Base-by-base conservation (phyloP, 495 filamentous ascomycete genomes). In the Recurvomyces mirabilis region DNA sequence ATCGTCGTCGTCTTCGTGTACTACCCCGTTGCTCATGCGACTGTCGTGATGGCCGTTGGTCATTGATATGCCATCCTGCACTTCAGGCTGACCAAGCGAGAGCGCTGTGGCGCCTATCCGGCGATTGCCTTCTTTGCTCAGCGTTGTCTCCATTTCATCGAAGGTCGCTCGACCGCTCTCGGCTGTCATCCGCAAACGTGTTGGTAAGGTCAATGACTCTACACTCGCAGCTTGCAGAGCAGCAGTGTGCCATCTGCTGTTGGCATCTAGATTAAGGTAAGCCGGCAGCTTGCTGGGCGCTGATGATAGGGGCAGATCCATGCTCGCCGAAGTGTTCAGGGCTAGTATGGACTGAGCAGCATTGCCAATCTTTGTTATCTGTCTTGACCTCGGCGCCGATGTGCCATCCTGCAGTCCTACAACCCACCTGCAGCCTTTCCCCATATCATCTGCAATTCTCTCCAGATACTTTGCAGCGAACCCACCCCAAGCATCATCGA, bases 401-500 rank as follows among this genome's bases (percentile, higher is more conserved):
- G 45, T 47, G 4, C 47, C 47, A 13, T 54, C 54, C 29, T 91
- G 81, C 34, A 85, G 60, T 6, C 82, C 89, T 80, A 88, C 95
- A 15, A 87, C 74, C 79, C 83, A 91, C 24, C 94, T 71, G 25
- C 73, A 71, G 45, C 74, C 74, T 65, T 95, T 96, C 18, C 85
- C 84, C 61, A 84, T 89, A 58, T 96, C 93, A 57, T 99, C 91
- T 55, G 83, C 64, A 28, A 99, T 55, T 22, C 77, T 68, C 55
- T 94, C 86, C 14, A 93, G 55, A 65, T 93, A 95, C 55, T 68
- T 69, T 3, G 78, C 67, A 9, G 81, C 72, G 61, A 95, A 95
- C 0, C 88, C 87, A 43, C 84, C 87, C 93, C 91, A 99, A 1
- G 84, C 88, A 70, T 94, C 87, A 58, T 94, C 87, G 9, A 81